Conservation (phyloP, 441 rosid species). For the Erysimum cheiri region DNA sequence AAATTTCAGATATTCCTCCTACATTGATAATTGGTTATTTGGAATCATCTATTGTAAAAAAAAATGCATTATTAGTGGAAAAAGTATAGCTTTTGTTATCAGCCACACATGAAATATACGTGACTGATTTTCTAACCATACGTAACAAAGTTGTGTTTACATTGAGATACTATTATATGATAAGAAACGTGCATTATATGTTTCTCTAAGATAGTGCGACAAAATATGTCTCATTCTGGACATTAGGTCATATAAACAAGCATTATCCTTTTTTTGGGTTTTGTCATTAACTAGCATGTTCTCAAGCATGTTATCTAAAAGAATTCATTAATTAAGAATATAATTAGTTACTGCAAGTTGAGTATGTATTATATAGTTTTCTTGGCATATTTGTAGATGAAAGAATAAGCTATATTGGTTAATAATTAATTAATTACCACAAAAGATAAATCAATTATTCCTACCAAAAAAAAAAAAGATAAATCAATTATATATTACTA, state of each 20-base stretch:
- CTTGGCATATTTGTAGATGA: background rate
- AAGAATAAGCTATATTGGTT: too few relatives aligned
- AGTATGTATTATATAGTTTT: background rate
- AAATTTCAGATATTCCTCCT: constrained; percentile 14
- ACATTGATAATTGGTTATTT: background rate
- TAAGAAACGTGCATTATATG: background rate
- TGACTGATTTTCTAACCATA: constrained; percentile 23
- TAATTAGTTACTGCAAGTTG: background rate
- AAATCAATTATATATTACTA: too few relatives aligned
- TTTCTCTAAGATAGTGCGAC: background rate
- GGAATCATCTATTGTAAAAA: background rate
- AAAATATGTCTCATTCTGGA: background rate
- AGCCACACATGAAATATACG: constrained; percentile 24
- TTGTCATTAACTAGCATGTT: background rate
- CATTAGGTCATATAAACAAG: constrained; percentile 13
- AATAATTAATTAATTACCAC: too few relatives aligned
- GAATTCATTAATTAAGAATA: background rate
- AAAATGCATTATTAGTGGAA: background rate
- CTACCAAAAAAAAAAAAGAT: too few relatives aligned
- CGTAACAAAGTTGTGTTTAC: constrained; percentile 2
- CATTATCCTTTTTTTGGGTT: constrained; percentile 7
- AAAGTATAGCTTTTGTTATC: constrained; percentile 10
- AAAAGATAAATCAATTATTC: too few relatives aligned
- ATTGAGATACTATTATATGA: background rate
- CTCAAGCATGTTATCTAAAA: background rate